A percentile compares a stretch with the other conserved stretches of the same genome.
Conservation (phyloP, 2,329 filamentous ascomycete genomes). For the Aspergillus sp. region DNA sequence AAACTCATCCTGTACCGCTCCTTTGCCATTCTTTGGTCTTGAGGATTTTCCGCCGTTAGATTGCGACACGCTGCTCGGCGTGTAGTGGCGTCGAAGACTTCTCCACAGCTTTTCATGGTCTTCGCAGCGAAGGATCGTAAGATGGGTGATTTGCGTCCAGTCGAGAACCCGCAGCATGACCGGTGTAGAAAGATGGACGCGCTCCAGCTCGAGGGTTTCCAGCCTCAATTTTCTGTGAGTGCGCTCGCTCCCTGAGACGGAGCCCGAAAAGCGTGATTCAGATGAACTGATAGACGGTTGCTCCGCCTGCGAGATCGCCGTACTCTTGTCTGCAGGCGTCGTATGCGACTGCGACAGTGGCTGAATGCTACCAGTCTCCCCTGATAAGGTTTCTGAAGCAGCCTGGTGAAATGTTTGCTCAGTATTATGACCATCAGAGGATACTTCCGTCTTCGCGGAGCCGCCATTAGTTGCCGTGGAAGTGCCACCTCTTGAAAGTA, state of each 20-base stretch:
- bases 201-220: slow-evolving; percentile 65
- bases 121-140: slow-evolving; percentile 65
- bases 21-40: not conserved
- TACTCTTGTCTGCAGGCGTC: not conserved
- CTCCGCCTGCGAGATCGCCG: not conserved
- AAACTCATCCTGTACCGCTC: slow-evolving; percentile 39
- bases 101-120: slow-evolving; percentile 70
- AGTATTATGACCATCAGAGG: not conserved
- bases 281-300: not conserved
- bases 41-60: slow-evolving; percentile 1
- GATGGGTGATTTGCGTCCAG: slow-evolving; percentile 60
- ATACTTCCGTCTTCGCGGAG: slow-evolving; percentile 3
- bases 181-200: slow-evolving; percentile 61
- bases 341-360: not conserved
- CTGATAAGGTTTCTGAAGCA: not conserved
- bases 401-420: not conserved
- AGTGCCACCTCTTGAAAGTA: slow-evolving; percentile 14
- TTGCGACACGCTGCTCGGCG: slow-evolving; percentile 28
- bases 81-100: slow-evolving; percentile 54
- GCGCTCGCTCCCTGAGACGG: slow-evolving; percentile 15
- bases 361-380: not conserved
- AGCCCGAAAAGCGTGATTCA: slow-evolving; percentile 3
- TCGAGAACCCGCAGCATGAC: slow-evolving; percentile 64
- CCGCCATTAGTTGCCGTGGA: not conserved
- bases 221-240: slow-evolving; percentile 53